Conservation (phyloP, 352 stramenopile species). For the Globisporangium alternatum region DNA sequence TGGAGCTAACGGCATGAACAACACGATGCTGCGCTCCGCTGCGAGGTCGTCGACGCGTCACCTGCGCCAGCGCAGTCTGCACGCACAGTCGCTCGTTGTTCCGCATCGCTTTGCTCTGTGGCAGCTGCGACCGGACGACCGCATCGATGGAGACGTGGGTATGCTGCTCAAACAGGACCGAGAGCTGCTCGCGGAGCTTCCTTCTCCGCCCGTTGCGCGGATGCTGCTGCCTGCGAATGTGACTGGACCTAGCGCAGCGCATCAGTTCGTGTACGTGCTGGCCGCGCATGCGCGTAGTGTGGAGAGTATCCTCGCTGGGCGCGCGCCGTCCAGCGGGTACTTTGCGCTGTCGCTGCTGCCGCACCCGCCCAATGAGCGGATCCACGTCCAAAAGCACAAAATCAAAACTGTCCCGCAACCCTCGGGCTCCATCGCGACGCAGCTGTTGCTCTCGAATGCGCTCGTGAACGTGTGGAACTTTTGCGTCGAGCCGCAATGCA, state of each 20-base stretch:
- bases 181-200: slow-evolving; percentile 19
- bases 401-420: not conserved
- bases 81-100: slow-evolving; percentile 13
- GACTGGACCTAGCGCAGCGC: not conserved
- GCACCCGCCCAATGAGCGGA: not conserved
- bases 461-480: slow-evolving; percentile 44
- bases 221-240: slow-evolving; percentile 25
- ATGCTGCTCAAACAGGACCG: slow-evolving; percentile 23
- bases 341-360: slow-evolving; percentile 19
- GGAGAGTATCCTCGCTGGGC: not conserved
- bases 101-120: slow-evolving; percentile 36
- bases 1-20: not conserved
- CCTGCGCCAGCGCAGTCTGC: not conserved
- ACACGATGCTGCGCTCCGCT: not conserved
- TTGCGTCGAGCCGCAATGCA: slow-evolving; percentile 20
- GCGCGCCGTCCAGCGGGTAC: not conserved
- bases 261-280: slow-evolving; percentile 4
- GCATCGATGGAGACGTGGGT: not conserved
- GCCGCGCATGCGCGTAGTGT: not conserved
- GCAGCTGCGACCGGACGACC: slow-evolving; percentile 21
- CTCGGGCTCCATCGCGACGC: slow-evolving; percentile 24
- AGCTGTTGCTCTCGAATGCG: slow-evolving; percentile 31
- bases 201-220: slow-evolving; percentile 20
- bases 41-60: not conserved
- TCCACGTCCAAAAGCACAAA: not conserved